These are phyloP conservation scores for Apiotrichum mycotoxinovorans DNA, from an alignment of 1,284 basidiomycete species.

Conservation along the genomic window DNA sequence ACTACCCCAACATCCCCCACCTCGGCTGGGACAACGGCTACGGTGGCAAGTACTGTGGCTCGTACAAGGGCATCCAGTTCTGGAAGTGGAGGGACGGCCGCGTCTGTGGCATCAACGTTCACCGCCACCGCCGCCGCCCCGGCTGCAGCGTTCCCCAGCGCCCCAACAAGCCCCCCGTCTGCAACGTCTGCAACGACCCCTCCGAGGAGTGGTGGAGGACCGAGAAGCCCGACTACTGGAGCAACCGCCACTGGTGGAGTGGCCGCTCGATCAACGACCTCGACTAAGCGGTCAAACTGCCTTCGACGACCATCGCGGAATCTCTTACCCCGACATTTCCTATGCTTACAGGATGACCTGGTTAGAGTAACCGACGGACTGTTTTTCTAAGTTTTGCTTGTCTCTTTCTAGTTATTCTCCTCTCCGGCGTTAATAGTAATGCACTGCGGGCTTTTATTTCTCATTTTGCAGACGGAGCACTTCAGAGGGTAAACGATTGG, in stretches of 20 bases:
- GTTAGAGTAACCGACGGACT: too few species aligned
- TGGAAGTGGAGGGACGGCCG: not conserved
- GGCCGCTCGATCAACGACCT: not conserved
- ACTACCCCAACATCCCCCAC: not conserved
- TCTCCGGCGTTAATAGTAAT: too few species aligned
- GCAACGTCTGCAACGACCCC: not conserved
- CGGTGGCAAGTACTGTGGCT: conserved; percentile 3
- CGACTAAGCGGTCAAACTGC: not conserved
- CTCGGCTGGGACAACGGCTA: not conserved
- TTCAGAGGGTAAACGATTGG: too few species aligned
- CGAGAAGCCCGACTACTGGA: not conserved
- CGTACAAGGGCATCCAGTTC: not conserved
- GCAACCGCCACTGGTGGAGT: not conserved
- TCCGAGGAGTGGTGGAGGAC: not conserved
- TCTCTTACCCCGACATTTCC: too few species aligned
- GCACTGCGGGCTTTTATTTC: too few species aligned
- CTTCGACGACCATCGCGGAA: too few species aligned
- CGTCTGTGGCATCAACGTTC: not conserved
- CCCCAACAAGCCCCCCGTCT: not conserved
- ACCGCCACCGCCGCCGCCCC: not conserved
- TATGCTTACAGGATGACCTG: too few species aligned
- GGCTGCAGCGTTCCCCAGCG: not conserved
- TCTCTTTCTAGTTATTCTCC: too few species aligned
- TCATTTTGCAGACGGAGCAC: too few species aligned
- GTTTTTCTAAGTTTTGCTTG: too few species aligned